Conservation (phyloP, 257 asterid species). For the Coffea eugenioides region DNA sequence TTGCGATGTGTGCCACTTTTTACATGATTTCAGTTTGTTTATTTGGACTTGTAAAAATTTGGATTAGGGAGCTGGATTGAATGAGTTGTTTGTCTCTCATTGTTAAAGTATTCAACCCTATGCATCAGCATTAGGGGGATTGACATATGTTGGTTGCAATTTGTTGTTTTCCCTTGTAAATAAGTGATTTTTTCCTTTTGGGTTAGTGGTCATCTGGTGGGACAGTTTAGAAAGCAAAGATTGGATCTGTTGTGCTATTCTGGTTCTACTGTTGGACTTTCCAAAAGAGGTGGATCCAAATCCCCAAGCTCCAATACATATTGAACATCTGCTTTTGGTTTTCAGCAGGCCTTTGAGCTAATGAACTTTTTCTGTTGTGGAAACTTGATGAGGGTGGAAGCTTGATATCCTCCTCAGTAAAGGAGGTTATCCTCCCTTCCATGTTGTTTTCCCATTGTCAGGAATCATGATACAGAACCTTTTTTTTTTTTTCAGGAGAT, state of each 20-base stretch:
- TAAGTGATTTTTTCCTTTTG: background rate
- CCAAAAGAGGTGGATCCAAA: background rate
- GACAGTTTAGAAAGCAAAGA: background rate
- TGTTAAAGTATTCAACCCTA: background rate
- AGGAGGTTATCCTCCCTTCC: background rate
- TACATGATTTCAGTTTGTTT: background rate
- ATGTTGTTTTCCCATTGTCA: background rate
- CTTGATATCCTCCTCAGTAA: background rate
- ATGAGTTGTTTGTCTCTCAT: background rate
- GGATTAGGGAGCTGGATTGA: background rate
- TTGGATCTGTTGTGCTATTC: constrained; percentile 13
- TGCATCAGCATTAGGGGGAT: background rate
- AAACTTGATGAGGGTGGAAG: background rate
- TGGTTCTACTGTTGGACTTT: background rate
- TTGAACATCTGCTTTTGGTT: background rate
- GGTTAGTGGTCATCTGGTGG: constrained; percentile 12
- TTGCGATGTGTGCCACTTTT: background rate
- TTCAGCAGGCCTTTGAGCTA: background rate
- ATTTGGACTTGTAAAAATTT: background rate
- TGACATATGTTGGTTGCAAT: background rate
- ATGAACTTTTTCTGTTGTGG: background rate
- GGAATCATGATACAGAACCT: background rate
- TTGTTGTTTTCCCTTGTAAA: background rate
- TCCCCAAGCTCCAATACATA: background rate
- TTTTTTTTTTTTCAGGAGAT: constrained; percentile 60